Evolutionary conservation across 768 basidiomycete genomes (phyloP).

Genomic region (Thelephora ganbajun): DNA sequence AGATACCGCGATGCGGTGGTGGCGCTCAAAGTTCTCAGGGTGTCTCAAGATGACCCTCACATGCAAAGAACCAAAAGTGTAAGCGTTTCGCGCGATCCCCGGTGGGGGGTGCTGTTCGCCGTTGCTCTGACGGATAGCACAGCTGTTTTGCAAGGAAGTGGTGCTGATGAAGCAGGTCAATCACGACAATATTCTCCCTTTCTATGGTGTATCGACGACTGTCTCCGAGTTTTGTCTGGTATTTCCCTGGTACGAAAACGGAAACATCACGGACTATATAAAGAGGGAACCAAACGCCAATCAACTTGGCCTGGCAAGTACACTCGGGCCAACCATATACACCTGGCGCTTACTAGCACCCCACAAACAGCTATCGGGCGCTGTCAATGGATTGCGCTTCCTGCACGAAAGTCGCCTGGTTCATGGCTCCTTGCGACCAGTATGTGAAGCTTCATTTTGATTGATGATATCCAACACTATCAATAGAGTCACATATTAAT

Average conservation of each 20-base stretch:
- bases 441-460: not conserved
- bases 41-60: not conserved
- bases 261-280: not conserved
- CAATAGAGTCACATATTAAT: too few relatives aligned
- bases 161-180: slow-evolving; percentile 1
- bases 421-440: slow-evolving; percentile 5
- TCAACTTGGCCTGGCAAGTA: not conserved
- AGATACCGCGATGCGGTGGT: not conserved
- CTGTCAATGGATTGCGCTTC: slow-evolving; percentile 1
- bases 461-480: too few relatives aligned
- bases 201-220: not conserved
- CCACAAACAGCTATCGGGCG: not conserved
- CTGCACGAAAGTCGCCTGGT: slow-evolving; percentile 2
- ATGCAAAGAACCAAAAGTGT: not conserved
- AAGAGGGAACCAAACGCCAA: not conserved
- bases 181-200: slow-evolving; percentile 2
- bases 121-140: not conserved
- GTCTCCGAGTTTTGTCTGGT: not conserved
- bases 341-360: not conserved
- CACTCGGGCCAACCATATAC: not conserved
- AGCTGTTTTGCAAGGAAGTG: slow-evolving; percentile 4
- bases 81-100: too few relatives aligned
- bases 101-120: not conserved
- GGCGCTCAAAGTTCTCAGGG: not conserved
- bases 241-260: slow-evolving; percentile 2